Conservation (phyloP, 192 early-diverging fungal species). For the Coemansia sp. region DNA sequence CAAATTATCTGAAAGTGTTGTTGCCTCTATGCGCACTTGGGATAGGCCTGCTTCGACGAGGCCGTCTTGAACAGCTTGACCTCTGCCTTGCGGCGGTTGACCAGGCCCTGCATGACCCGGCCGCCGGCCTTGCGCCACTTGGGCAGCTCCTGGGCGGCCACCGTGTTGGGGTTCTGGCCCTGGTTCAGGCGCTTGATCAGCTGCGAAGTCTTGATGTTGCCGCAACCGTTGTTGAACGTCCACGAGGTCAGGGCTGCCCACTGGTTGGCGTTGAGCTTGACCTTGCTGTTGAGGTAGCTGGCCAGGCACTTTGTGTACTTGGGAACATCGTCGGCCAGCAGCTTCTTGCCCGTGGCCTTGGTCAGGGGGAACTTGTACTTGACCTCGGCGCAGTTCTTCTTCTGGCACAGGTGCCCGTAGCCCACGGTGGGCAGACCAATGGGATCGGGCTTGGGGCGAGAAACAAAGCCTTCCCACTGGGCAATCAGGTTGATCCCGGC, state of each 20-base stretch:
- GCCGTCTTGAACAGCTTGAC: slow-evolving; percentile 25
- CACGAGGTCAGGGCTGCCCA: slow-evolving; percentile 38
- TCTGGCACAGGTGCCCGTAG: slow-evolving; percentile 32
- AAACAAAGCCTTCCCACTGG: slow-evolving; percentile 38
- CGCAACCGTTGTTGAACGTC: slow-evolving; percentile 39
- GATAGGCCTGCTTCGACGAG: slow-evolving; percentile 14
- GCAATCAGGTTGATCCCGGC: slow-evolving; percentile 33
- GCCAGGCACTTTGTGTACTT: slow-evolving; percentile 29
- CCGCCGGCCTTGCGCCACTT: slow-evolving; percentile 39
- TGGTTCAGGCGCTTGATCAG: slow-evolving; percentile 31
- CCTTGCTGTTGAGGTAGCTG: slow-evolving; percentile 2
- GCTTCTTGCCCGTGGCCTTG: slow-evolving; percentile 21
- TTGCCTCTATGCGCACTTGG: slow-evolving; percentile 16
- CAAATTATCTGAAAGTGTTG: too few species aligned
- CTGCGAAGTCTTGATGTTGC: slow-evolving; percentile 17
- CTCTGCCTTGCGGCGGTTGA: slow-evolving; percentile 24
- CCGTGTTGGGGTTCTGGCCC: slow-evolving; percentile 22
- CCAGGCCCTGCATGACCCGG: slow-evolving; percentile 16
- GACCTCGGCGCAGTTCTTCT: slow-evolving; percentile 23
- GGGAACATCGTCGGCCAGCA: slow-evolving; percentile 22
- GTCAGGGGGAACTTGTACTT: slow-evolving; percentile 25
- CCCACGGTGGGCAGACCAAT: slow-evolving; percentile 48
- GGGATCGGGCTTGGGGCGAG: slow-evolving; percentile 33
- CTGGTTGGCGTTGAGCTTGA: slow-evolving; percentile 35
- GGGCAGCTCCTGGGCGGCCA: slow-evolving; percentile 35